Conservation (phyloP, 352 stramenopile species). For the Thalassiosira gravida region DNA sequence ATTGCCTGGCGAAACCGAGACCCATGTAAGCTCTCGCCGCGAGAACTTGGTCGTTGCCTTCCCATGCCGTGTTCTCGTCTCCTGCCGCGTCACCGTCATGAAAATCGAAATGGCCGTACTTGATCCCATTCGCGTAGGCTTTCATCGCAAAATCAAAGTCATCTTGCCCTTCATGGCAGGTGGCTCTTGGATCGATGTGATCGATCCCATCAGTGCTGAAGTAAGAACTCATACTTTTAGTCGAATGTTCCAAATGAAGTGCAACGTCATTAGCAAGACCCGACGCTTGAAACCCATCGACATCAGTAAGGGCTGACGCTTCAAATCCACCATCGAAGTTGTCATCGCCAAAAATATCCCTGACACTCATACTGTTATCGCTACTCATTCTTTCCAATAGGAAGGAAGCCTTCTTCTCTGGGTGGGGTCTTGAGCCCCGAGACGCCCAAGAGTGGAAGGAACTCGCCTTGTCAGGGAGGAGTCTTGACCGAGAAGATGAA, state of each 20-base stretch:
- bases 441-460: too few relatives aligned
- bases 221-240: slow-evolving; percentile 25
- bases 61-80: slow-evolving; percentile 8
- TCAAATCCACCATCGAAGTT: background rate
- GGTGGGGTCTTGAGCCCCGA: background rate
- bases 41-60: slow-evolving; percentile 49
- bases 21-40: slow-evolving; percentile 60
- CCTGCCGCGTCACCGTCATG: slow-evolving; percentile 11
- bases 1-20: slow-evolving; percentile 53
- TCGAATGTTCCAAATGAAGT: slow-evolving; percentile 40
- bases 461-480: too few relatives aligned
- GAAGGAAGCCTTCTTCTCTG: background rate
- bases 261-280: slow-evolving; percentile 38
- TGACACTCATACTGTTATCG: slow-evolving; percentile 32
- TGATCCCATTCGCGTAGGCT: slow-evolving; percentile 44
- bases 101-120: slow-evolving; percentile 53
- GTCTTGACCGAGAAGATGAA: background rate
- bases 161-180: slow-evolving; percentile 22
- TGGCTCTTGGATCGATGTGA: slow-evolving; percentile 31
- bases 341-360: slow-evolving; percentile 14
- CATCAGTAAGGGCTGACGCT: background rate
- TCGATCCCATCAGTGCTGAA: slow-evolving; percentile 48
- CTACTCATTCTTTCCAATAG: slow-evolving; percentile 4
- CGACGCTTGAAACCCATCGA: slow-evolving; percentile 26
- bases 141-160: slow-evolving; percentile 66